Conservation (phyloP, 2,329 filamentous ascomycete genomes). For the Aspergillus pseudoglaucus region DNA sequence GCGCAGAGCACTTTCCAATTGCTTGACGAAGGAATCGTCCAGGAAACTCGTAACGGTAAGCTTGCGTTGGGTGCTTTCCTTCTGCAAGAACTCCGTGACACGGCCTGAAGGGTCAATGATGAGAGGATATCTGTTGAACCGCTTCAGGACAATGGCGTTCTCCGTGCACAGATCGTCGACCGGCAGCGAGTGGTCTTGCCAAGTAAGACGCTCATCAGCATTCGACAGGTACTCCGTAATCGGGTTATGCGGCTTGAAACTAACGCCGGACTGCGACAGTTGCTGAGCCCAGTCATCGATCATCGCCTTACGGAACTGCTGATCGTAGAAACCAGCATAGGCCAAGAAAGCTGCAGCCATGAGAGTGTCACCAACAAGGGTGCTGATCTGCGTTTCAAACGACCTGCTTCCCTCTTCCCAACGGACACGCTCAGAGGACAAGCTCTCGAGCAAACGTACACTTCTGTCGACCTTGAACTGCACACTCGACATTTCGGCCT, state of each 20-base stretch:
- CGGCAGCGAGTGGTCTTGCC: slow-evolving; percentile 89
- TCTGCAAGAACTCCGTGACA: slow-evolving; percentile 89
- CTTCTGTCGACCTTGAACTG: slow-evolving; percentile 98
- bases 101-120: slow-evolving; percentile 97
- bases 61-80: slow-evolving; percentile 86
- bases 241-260: slow-evolving; percentile 88
- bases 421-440: slow-evolving; percentile 84
- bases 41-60: slow-evolving; percentile 97
- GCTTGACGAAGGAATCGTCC: slow-evolving; percentile 96
- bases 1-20: slow-evolving; percentile 89
- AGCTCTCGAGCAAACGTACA: slow-evolving; percentile 84
- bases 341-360: slow-evolving; percentile 96
- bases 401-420: slow-evolving; percentile 98
- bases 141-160: slow-evolving; percentile 93
- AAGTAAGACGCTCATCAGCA: slow-evolving; percentile 86
- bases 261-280: slow-evolving; percentile 83
- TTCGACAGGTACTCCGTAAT: slow-evolving; percentile 95
- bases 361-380: slow-evolving; percentile 89
- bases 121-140: slow-evolving; percentile 96
- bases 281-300: slow-evolving; percentile 96
- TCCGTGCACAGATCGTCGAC: slow-evolving; percentile 98
- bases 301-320: slow-evolving; percentile 96
- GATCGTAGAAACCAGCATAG: slow-evolving; percentile 94
- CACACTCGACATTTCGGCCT: slow-evolving; percentile 90
- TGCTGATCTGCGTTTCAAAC: slow-evolving; percentile 96